phyloP scores from a whole-genome alignment of 352 stramenopile species.

The Peronospora destructor region DNA sequence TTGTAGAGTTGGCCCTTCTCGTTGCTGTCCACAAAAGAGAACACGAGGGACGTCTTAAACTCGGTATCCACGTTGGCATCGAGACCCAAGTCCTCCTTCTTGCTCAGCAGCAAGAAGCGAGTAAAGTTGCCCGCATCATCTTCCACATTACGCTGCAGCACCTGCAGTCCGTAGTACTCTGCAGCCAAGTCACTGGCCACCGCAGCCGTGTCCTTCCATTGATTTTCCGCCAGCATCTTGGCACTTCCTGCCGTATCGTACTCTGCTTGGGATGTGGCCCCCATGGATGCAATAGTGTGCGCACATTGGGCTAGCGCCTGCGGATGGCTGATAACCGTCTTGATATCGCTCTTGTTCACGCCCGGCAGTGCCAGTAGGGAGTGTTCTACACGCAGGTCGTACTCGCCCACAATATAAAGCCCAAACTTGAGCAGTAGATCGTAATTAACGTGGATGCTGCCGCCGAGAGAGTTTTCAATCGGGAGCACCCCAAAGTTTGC shows the following conservation, averaged over 20 bases:
- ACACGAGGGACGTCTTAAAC: conserved; percentile 81
- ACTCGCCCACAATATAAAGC: conserved; percentile 73
- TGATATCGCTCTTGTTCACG: conserved; percentile 84
- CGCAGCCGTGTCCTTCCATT: conserved; percentile 81
- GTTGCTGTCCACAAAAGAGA: conserved; percentile 71
- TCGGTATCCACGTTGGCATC: conserved; percentile 39
- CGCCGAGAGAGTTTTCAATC: conserved; percentile 93
- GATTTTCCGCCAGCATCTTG: conserved; percentile 93
- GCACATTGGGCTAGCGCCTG: conserved; percentile 96
- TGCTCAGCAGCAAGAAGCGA: conserved; percentile 87
- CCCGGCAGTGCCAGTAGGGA: conserved; percentile 89
- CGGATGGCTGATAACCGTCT: conserved; percentile 93
- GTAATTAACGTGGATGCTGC: conserved; percentile 97
- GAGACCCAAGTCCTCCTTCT: conserved; percentile 39
- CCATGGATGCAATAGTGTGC: conserved; percentile 88
- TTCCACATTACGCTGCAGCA: conserved; percentile 48
- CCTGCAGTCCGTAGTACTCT: conserved; percentile 90
- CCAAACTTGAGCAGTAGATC: conserved; percentile 76
- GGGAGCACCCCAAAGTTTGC: conserved; percentile 92
- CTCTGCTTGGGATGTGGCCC: conserved; percentile 70
- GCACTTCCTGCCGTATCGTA: conserved; percentile 96
- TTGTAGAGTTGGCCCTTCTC: conserved; percentile 68
- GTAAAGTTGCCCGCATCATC: conserved; percentile 84
- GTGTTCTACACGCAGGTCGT: conserved; percentile 85
- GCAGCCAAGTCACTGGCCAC: conserved; percentile 94